Evolutionary conservation across 176 grass and related monocot genomes (phyloP), one percentile per base, ranked within the genome.

Genomic region (Oryza brachyantha): DNA sequence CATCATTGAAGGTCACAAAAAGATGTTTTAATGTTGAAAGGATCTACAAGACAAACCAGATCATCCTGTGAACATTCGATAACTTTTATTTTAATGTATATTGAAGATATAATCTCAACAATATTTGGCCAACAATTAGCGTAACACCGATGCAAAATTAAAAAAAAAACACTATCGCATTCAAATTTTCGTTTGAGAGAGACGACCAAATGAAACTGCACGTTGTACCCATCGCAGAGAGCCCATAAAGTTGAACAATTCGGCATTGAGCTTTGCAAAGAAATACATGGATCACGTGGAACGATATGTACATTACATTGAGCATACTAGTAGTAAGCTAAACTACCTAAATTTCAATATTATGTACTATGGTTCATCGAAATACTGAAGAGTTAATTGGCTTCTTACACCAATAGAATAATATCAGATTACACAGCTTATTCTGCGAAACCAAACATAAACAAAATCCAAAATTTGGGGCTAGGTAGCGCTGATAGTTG

Each of bases 361-460:
- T 29, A 87, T 52, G 17, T 61, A 52, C 68, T 68, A 29, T 10
- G 24, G 46, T 60, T 10, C 28, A 27, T 50, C 10, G 10, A 68
- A 7, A 83, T 25, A 8, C 5, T 38, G 4, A 10, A 64, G 19
- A 9, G 10, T n/a, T n/a, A n/a, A n/a, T n/a, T n/a, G n/a, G n/a
- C 22, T 67, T 60, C 39, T 28, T 45, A 4, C 19, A 59, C 73
- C 45, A 50, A 28, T 13, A 83, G n/a, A n/a, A 27, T 14, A 70
- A 38, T 48, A n/a, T 65, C 63, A 69, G 5, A 75, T 75, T 57
- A 66, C 32, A n/a, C 38, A 26, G 21, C 9, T 76, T 81, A 82
- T 88, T 84, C 65, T 61, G 61, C 68, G 8, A 38, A 8, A 66
- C 57, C 13, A 14, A 25, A 28, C 31, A 19, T 14, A 28, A 35